Conservation (phyloP, 2,329 filamentous ascomycete genomes). For the Ophioceras dolichostomum region DNA sequence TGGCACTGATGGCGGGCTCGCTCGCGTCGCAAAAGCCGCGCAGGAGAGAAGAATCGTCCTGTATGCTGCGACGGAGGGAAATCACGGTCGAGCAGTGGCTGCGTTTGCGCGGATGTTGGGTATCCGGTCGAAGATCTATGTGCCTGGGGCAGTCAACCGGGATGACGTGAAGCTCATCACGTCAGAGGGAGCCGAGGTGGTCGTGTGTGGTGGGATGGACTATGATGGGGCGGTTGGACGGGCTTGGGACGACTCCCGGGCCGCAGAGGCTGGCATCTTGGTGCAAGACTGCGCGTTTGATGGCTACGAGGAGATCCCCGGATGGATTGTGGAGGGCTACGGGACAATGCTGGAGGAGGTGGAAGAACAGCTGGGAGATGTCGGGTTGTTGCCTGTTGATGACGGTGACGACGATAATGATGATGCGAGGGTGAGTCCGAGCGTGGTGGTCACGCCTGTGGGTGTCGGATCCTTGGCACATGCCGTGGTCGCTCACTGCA, state of each 20-base stretch:
- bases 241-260: conserved; percentile 29
- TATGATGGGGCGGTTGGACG: conserved; percentile 52
- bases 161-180: conserved; percentile 39
- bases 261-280: conserved; percentile 32
- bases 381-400: no score
- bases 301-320: conserved; percentile 53
- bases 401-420: no score
- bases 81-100: conserved; percentile 63
- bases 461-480: conserved; percentile 65
- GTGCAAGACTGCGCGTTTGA: conserved; percentile 59
- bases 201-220: conserved; percentile 37
- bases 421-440: conserved; percentile 18
- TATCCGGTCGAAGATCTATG: conserved; percentile 45
- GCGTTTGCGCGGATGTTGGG: conserved; percentile 51
- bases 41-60: conserved; percentile 5
- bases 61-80: conserved; percentile 60
- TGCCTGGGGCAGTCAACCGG: conserved; percentile 44
- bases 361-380: conserved; percentile 44
- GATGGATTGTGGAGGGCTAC: conserved; percentile 72
- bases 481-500: conserved; percentile 55
- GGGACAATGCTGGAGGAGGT: conserved; percentile 58
- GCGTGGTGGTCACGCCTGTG: conserved; percentile 49
- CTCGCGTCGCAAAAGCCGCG: conserved; percentile 22
- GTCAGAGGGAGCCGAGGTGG: conserved; percentile 49
- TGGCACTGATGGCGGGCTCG: conserved; percentile 28